Conservation (phyloP, 805 yeast species). For the Starmera quercuum region DNA sequence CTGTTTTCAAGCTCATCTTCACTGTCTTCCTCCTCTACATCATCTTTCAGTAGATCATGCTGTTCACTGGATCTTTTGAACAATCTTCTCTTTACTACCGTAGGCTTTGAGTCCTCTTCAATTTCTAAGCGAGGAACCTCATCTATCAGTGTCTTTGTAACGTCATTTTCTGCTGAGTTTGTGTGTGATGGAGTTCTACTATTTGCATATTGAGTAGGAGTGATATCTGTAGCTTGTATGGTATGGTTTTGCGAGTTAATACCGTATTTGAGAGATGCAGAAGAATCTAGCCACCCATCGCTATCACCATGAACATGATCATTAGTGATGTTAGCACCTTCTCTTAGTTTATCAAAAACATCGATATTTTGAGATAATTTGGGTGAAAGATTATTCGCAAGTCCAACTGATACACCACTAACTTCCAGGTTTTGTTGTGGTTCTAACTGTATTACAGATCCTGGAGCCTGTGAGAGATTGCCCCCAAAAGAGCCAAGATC, state of each 20-base stretch:
- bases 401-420: constrained; percentile 14
- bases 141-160: constrained; percentile 9
- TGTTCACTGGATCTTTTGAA: constrained; percentile 7
- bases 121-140: too few species aligned
- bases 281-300: background rate
- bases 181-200: too few species aligned
- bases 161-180: too few species aligned
- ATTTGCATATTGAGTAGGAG: too few species aligned
- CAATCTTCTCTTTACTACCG: constrained; percentile 5
- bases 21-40: constrained; percentile 16
- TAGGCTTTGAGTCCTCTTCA: constrained; percentile 8
- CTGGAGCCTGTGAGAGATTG: constrained; percentile 9
- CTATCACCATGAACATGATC: constrained; percentile 3
- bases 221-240: constrained; percentile 2
- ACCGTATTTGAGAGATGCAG: background rate
- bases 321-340: constrained; percentile 3
- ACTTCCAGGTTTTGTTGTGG: constrained; percentile 9
- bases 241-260: background rate
- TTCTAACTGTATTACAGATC: background rate
- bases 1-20: constrained; percentile 14
- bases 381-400: constrained; percentile 1
- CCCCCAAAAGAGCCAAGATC: constrained; percentile 19
- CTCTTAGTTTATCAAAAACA: constrained; percentile 10
- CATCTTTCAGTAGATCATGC: constrained; percentile 12
- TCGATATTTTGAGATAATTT: constrained; percentile 1